Evolutionary conservation across 495 filamentous ascomycete genomes (phyloP).

Genomic region (Echria macrotheca): DNA sequence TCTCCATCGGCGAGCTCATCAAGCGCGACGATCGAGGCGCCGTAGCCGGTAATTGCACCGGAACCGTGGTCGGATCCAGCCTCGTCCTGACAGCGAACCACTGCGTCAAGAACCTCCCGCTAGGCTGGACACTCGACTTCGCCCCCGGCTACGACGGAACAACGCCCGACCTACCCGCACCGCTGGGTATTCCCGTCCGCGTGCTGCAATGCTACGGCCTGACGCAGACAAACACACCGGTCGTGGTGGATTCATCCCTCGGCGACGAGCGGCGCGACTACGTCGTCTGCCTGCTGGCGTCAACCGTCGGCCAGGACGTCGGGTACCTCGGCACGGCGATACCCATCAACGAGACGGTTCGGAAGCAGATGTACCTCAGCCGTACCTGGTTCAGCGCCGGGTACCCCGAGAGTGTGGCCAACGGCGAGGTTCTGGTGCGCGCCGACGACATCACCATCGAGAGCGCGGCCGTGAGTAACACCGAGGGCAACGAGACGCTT

Average conservation of each 20-base stretch:
- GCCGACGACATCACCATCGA: not conserved
- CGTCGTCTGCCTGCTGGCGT: not conserved
- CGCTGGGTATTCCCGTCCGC: too few relatives aligned
- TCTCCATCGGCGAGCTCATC: not conserved
- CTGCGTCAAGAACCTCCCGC: not conserved
- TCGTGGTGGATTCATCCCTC: too few relatives aligned
- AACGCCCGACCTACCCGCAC: too few relatives aligned
- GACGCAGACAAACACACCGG: too few relatives aligned
- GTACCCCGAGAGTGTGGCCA: not conserved
- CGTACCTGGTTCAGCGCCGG: slow-evolving; percentile 1
- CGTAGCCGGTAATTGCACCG: not conserved
- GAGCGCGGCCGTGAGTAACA: too few relatives aligned
- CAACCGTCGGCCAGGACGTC: not conserved
- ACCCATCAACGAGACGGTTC: too few relatives aligned
- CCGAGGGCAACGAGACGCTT: too few relatives aligned
- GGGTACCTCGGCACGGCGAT: not conserved
- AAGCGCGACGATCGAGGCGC: not conserved
- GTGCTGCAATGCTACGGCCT: too few relatives aligned
- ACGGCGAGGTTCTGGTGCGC: not conserved
- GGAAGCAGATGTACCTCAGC: not conserved
- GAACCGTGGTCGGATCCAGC: not conserved
- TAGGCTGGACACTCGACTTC: not conserved
- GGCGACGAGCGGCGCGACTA: not conserved
- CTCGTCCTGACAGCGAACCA: slow-evolving; percentile 1
- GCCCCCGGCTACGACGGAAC: not conserved